Conservation (phyloP, 208 protist genomes). For the Herpetomonas muscarum region DNA sequence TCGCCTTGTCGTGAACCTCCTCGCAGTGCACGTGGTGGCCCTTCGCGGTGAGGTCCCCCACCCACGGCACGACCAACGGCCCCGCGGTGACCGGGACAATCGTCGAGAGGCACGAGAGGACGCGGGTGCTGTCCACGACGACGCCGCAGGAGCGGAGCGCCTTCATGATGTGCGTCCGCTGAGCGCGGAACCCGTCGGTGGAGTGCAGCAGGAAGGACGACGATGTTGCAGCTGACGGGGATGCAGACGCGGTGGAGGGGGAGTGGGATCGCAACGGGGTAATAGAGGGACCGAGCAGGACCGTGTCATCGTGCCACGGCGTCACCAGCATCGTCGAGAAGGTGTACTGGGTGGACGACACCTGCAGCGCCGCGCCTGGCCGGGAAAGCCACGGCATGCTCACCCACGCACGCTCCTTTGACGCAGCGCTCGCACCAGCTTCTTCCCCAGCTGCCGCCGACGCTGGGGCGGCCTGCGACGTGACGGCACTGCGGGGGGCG, state of each 20-base stretch:
- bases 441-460: background rate
- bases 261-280: slow-evolving; percentile 16
- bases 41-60: slow-evolving; percentile 30
- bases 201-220: slow-evolving; percentile 8
- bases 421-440: too few relatives aligned
- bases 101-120: slow-evolving; percentile 65
- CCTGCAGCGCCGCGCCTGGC: slow-evolving; percentile 25
- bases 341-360: slow-evolving; percentile 51
- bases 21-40: slow-evolving; percentile 52
- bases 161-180: slow-evolving; percentile 27
- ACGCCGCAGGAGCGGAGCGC: slow-evolving; percentile 47
- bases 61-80: slow-evolving; percentile 34
- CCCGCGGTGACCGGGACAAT: slow-evolving; percentile 41
- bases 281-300: slow-evolving; percentile 71
- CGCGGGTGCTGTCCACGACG: slow-evolving; percentile 19
- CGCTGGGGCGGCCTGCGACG: background rate
- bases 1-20: too few relatives aligned
- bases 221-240: background rate
- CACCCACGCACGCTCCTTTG: background rate
- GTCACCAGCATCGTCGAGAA: slow-evolving; percentile 63
- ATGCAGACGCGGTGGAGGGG: background rate
- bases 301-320: slow-evolving; percentile 67
- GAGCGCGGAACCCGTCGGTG: slow-evolving; percentile 23
- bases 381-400: background rate
- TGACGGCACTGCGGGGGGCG: slow-evolving; percentile 34